Evolutionary conservation across 225 moss, liverwort and hornwort genomes (phyloP), one percentile per base, ranked within the genome.

Genomic region (Takakia lepidozioides): DNA sequence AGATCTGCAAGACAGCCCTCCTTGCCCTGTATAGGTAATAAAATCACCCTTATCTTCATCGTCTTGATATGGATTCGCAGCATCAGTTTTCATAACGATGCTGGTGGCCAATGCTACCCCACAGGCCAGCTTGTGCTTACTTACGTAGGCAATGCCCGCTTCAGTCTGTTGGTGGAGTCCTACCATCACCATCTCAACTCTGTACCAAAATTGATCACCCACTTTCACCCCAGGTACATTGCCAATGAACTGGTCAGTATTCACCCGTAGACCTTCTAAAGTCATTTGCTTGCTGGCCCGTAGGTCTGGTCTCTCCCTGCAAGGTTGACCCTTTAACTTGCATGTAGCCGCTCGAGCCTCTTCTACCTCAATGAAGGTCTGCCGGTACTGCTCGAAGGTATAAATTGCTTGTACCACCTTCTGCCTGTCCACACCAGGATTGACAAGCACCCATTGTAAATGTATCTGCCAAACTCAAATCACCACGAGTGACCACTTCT

Each of bases 21-120:
- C 54, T 43, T 55, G 54, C 3, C 54, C 41, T 19, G 41, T 55
- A 19, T 55, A 55, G 42, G 54, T 55, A 27, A 55, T 55, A 10
- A 41, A 14, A 3, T 55, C 54, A 10, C 54, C 54, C 27, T 29
- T 28, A 41, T 55, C 41, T 27, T 13, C 17, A 29, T 55, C 54
- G 19, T 55, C 41, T n/a, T 55, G 42, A 43, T 55, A 41, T 13
- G 27, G 27, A 28, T 55, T 43, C 19, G 41, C 42, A 17, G 26
- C n/a, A 19, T 55, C 41, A n/a, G n/a, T n/a, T 18, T 55, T 55
- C n/a, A 55, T 55, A 14, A 55, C 54, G 14, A 55, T 29, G n/a
- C 54, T 55, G 25, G 54, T 55, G 41, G 54, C 54, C 5, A 55
- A 21, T 24, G 54, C 27, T 42, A 55, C 27, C 6, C 54, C 54